phyloP scores from a whole-genome alignment of 2,329 filamentous ascomycete species.

The Malbranchea zuffiana region DNA sequence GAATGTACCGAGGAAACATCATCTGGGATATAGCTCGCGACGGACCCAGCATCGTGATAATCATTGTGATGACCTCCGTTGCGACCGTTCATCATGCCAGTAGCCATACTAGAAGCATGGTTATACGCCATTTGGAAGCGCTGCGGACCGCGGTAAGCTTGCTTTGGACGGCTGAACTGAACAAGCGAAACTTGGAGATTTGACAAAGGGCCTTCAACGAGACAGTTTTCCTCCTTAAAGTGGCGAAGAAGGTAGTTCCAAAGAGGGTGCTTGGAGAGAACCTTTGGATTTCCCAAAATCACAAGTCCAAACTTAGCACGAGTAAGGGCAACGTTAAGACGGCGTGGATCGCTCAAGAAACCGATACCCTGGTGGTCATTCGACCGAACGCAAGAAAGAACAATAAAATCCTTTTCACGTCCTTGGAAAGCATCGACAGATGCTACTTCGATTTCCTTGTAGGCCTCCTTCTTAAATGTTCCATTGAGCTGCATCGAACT shows the following conservation, averaged over 20 bases:
- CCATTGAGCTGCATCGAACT: constrained; percentile 98
- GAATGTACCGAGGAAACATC: constrained; percentile 95
- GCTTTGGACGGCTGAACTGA: constrained; percentile 89
- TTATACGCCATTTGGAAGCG: constrained; percentile 73
- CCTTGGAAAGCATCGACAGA: constrained; percentile 98
- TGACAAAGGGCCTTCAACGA: constrained; percentile 87
- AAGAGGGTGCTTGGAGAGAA: constrained; percentile 90
- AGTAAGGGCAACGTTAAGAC: constrained; percentile 92
- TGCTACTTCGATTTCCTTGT: constrained; percentile 97
- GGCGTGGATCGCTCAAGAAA: constrained; percentile 93
- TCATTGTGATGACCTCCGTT: constrained; percentile 40
- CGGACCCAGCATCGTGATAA: constrained; percentile 67
- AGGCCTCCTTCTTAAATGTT: constrained; percentile 94
- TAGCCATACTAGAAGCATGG: constrained; percentile 50
- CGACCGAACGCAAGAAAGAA: constrained; percentile 92
- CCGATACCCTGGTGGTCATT: constrained; percentile 99
- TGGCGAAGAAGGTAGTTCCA: constrained; percentile 94
- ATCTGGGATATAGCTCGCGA: constrained; percentile 91
- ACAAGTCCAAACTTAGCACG: constrained; percentile 94
- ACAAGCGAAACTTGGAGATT: constrained; percentile 93
- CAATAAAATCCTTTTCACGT: constrained; percentile 97
- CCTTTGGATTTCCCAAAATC: constrained; percentile 94
- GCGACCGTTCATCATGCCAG: constrained; percentile 42
- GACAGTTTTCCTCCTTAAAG: constrained; percentile 92
- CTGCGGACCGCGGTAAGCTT: constrained; percentile 79